Percentiles rank a stretch among this genome's conserved stretches.
phyloP scores from a whole-genome alignment of 352 stramenopile genomes.

The Aphanomyces stellatus region DNA sequence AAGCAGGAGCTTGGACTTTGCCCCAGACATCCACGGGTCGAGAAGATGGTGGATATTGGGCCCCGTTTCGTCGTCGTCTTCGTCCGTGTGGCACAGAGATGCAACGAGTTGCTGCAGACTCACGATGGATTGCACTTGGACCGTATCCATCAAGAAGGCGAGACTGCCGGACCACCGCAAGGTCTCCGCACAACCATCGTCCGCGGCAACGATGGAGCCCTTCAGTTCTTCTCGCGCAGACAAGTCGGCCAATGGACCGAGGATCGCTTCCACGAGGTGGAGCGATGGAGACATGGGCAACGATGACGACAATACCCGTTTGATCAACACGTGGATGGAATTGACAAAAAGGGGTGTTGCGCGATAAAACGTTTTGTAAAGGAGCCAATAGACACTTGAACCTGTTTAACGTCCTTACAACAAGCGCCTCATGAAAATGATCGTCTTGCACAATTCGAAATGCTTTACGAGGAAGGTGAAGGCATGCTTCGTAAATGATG shows the following conservation, averaged over 20 bases:
- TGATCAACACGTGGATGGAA: too few species aligned
- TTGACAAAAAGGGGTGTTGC: too few species aligned
- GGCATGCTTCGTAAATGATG: too few species aligned
- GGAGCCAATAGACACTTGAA: too few species aligned
- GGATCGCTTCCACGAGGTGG: not conserved
- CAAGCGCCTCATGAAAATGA: too few species aligned
- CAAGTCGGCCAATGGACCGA: not conserved
- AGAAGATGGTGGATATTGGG: not conserved
- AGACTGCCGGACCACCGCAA: constrained; percentile 58
- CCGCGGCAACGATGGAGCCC: constrained; percentile 36
- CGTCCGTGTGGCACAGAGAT: constrained; percentile 17
- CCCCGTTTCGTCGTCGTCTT: constrained; percentile 23
- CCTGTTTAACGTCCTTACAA: too few species aligned
- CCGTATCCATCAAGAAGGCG: constrained; percentile 52
- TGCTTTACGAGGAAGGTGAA: too few species aligned
- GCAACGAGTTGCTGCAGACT: constrained; percentile 30
- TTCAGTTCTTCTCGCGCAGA: constrained; percentile 41
- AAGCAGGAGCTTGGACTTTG: not conserved
- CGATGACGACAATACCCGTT: too few species aligned
- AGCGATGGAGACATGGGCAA: too few species aligned
- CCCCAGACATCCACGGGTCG: not conserved
- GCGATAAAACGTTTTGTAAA: too few species aligned
- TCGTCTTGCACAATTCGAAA: too few species aligned
- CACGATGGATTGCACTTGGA: constrained; percentile 45
- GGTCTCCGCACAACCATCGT: constrained; percentile 46